Evolutionary conservation across 1,139 yeast species (phyloP).

Genomic region (Kodamaea ohmeri): DNA sequence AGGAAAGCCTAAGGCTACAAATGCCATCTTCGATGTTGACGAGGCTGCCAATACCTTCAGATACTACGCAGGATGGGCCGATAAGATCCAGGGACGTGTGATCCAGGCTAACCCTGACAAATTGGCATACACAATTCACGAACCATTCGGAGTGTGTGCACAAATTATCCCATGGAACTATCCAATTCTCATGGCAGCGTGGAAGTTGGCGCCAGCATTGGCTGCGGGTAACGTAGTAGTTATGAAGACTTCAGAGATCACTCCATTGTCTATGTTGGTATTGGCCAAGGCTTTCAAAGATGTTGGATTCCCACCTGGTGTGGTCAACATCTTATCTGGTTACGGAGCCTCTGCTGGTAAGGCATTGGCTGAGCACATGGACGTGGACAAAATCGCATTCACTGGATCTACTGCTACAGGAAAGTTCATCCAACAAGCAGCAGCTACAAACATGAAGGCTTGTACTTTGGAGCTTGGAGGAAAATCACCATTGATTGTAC

Average conservation of each 20-base stretch:
- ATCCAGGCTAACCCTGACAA: slow-evolving; percentile 65
- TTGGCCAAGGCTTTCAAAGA: slow-evolving; percentile 53
- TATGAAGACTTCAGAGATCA: slow-evolving; percentile 64
- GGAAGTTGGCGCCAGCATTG: slow-evolving; percentile 62
- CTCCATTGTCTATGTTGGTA: slow-evolving; percentile 60
- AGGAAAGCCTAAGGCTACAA: slow-evolving; percentile 63
- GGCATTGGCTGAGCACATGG: slow-evolving; percentile 55
- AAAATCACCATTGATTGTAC: slow-evolving; percentile 71
- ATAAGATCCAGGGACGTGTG: slow-evolving; percentile 68
- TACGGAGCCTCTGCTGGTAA: slow-evolving; percentile 55
- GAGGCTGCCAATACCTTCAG: slow-evolving; percentile 57
- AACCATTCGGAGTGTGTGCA: slow-evolving; percentile 80
- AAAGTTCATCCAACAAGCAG: slow-evolving; percentile 54
- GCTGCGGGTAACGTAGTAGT: slow-evolving; percentile 69
- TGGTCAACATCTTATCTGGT: slow-evolving; percentile 59
- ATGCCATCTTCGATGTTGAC: slow-evolving; percentile 55
- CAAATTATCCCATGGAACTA: slow-evolving; percentile 72
- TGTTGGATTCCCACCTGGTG: slow-evolving; percentile 75
- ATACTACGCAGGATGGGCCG: slow-evolving; percentile 85
- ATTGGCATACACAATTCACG: slow-evolving; percentile 75
- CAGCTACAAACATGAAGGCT: slow-evolving; percentile 62
- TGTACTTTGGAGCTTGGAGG: slow-evolving; percentile 94
- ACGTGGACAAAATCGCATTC: slow-evolving; percentile 64
- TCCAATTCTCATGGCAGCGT: slow-evolving; percentile 57
- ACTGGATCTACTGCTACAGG: slow-evolving; percentile 68